These are phyloP conservation scores for Rubroboletus pulcherrimus DNA, from an alignment of 768 basidiomycete genomes.

Conservation along the genomic window DNA sequence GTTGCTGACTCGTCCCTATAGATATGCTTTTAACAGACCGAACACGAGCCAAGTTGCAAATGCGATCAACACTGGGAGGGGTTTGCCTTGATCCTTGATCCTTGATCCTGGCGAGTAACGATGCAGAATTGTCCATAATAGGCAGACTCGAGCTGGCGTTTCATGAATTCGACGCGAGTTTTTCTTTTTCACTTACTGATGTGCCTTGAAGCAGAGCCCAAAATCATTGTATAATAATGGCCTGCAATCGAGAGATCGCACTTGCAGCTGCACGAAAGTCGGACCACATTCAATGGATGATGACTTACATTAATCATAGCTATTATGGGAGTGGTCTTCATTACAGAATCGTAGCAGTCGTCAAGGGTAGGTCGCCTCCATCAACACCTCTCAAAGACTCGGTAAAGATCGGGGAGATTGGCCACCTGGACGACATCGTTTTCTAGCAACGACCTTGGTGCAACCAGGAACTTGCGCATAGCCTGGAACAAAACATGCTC, in stretches of 20 bases:
- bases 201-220: background rate
- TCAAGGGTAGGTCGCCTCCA: background rate
- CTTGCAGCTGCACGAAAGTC: background rate
- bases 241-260: background rate
- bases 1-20: conserved; percentile 21
- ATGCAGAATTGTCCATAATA: background rate
- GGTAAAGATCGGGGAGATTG: conserved; percentile 86
- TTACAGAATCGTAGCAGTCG: background rate
- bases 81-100: conserved; percentile 60
- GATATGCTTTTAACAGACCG: conserved; percentile 74
- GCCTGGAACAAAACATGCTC: conserved; percentile 89
- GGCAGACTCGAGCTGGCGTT: too few relatives aligned
- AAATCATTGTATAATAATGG: background rate
- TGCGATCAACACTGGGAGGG: conserved; percentile 66
- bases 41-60: conserved; percentile 75
- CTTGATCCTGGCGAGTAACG: background rate
- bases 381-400: conserved; percentile 91
- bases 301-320: background rate
- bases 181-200: background rate
- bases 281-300: background rate
- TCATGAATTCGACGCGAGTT: background rate
- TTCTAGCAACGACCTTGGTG: conserved; percentile 65
- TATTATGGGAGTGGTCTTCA: background rate
- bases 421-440: conserved; percentile 83
- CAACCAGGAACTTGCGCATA: conserved; percentile 69